Conservation (phyloP, 305 asterid species). For the Nicotiana rustica region DNA sequence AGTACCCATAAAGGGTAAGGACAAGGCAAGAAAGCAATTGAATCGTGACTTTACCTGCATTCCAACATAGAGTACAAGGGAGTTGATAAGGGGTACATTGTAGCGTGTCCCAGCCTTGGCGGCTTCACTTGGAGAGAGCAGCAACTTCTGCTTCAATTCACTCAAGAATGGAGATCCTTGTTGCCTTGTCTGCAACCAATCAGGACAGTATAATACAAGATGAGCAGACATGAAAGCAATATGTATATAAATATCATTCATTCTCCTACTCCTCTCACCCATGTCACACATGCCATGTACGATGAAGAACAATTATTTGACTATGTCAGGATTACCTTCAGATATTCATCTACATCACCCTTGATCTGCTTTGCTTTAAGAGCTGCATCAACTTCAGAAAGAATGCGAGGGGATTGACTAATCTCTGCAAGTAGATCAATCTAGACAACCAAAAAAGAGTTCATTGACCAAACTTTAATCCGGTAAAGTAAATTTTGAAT, state of each 20-base stretch:
- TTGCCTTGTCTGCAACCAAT: conserved; percentile 71
- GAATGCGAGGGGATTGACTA: conserved; percentile 84
- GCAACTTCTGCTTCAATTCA: conserved; percentile 88
- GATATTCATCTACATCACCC: conserved; percentile 92
- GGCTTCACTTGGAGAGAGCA: conserved; percentile 80
- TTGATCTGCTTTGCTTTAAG: conserved; percentile 88
- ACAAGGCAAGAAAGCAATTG: background rate
- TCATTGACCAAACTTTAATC: conserved; percentile 16
- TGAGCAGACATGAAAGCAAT: conserved; percentile 26
- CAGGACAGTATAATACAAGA: conserved; percentile 37
- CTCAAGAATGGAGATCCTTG: conserved; percentile 81
- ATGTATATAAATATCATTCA: background rate
- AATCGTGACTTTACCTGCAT: conserved; percentile 64
- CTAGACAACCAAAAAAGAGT: conserved; percentile 51
- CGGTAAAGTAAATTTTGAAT: background rate
- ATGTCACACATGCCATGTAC: background rate
- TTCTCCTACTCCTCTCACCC: background rate
- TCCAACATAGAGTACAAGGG: conserved; percentile 97
- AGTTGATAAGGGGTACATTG: conserved; percentile 91
- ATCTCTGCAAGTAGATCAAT: conserved; percentile 95
- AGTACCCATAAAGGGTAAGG: background rate
- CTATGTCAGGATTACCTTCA: conserved; percentile 64
- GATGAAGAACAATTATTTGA: background rate
- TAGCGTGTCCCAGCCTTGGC: conserved; percentile 92
- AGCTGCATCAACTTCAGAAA: conserved; percentile 95